These are phyloP conservation scores for Marchantia polymorpha DNA, from an alignment of 225 moss, liverwort and hornwort species.

Conservation along the genomic window DNA sequence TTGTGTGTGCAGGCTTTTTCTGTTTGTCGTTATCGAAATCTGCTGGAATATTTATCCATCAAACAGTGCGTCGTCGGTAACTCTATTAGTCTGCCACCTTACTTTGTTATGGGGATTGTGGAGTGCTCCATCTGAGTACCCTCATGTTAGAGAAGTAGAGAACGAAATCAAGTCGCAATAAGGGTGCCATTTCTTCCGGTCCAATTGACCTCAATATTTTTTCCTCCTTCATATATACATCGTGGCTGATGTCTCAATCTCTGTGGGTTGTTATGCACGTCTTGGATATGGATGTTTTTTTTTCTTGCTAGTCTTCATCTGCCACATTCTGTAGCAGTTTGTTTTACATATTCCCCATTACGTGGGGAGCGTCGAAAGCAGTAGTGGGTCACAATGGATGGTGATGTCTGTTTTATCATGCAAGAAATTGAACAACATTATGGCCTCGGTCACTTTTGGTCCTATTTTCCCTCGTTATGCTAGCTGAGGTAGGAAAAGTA, in stretches of 20 bases:
- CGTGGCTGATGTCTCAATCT: background rate
- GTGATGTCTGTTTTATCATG: too few species aligned
- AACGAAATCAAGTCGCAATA: constrained; percentile 23
- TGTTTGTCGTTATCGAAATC: constrained; percentile 68
- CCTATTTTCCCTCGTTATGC: too few species aligned
- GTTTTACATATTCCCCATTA: too few species aligned
- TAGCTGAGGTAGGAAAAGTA: too few species aligned
- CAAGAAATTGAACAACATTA: too few species aligned
- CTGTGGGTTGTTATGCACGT: background rate
- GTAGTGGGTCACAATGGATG: too few species aligned
- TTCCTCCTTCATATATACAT: background rate
- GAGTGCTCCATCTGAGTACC: constrained; percentile 66
- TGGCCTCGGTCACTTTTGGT: too few species aligned
- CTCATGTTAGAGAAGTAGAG: constrained; percentile 22
- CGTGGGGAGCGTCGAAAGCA: too few species aligned
- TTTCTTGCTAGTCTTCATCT: background rate
- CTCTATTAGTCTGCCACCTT: constrained; percentile 62
- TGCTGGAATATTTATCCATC: constrained; percentile 98
- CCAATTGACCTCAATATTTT: background rate
- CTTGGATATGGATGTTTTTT: background rate
- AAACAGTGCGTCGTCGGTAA: constrained; percentile 59
- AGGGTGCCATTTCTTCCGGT: background rate
- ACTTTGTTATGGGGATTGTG: constrained; percentile 69
- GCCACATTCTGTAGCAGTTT: too few species aligned
- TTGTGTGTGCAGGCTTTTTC: constrained; percentile 54